Evolutionary conservation across 306 rosid genomes (phyloP).

Genomic region (Lathyrus tuberosus): DNA sequence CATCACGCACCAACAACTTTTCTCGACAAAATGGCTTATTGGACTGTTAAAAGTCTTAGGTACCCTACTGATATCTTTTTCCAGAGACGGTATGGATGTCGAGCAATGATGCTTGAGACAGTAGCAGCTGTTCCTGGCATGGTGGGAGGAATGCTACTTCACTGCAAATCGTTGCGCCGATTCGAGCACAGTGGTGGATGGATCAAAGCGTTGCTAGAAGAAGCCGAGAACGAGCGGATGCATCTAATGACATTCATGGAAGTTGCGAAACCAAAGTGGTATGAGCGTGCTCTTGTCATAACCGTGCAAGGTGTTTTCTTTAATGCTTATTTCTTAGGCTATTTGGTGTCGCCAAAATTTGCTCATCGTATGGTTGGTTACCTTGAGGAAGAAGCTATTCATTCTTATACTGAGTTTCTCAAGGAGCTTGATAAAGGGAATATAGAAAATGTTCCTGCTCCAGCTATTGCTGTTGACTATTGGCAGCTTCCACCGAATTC

Average conservation of each 20-base stretch:
- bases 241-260: constrained; percentile 90
- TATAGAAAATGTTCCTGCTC: constrained; percentile 71
- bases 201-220: constrained; percentile 73
- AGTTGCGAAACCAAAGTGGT: constrained; percentile 69
- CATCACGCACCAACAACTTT: constrained; percentile 63
- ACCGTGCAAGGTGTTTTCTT: constrained; percentile 76
- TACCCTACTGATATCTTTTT: constrained; percentile 70
- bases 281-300: constrained; percentile 68
- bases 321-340: constrained; percentile 75
- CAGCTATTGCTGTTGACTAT: constrained; percentile 77
- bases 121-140: constrained; percentile 90
- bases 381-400: constrained; percentile 82
- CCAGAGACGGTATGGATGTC: constrained; percentile 84
- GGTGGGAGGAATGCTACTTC: constrained; percentile 79
- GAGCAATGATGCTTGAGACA: constrained; percentile 88
- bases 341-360: constrained; percentile 65
- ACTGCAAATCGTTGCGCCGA: constrained; percentile 61
- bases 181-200: constrained; percentile 86
- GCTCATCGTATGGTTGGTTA: constrained; percentile 86
- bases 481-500: constrained; percentile 68
- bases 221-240: constrained; percentile 86
- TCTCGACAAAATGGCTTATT: constrained; percentile 72
- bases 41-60: constrained; percentile 70
- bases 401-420: constrained; percentile 78
- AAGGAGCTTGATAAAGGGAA: constrained; percentile 73